These are phyloP conservation scores for Cutaneotrichosporon curvatum DNA, from an alignment of 1,284 basidiomycete species.

Conservation along the genomic window DNA sequence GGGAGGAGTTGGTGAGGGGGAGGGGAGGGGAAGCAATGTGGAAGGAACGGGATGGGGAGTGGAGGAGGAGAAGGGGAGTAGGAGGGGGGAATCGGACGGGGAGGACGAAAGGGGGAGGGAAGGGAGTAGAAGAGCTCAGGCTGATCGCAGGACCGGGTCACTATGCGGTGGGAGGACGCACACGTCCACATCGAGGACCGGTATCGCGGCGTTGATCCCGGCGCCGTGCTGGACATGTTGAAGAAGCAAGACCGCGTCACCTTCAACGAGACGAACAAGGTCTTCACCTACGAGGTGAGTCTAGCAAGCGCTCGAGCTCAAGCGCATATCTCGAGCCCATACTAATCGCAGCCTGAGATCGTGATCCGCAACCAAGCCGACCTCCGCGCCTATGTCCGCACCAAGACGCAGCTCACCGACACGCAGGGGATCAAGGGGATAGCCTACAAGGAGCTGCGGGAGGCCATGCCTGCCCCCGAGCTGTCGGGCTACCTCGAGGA, in stretches of 20 bases:
- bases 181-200: constrained; percentile 31
- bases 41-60: too few species aligned
- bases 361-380: constrained; percentile 28
- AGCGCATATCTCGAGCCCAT: too few species aligned
- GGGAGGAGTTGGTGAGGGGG: too few species aligned
- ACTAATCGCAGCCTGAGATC: constrained; percentile 31
- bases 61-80: too few species aligned
- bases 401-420: constrained; percentile 29
- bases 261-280: constrained; percentile 38
- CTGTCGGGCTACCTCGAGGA: constrained; percentile 20
- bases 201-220: constrained; percentile 25
- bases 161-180: constrained; percentile 30
- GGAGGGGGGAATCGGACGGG: too few species aligned
- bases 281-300: constrained; percentile 41
- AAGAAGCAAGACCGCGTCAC: constrained; percentile 37
- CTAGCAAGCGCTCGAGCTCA: too few species aligned
- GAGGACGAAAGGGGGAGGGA: neutral
- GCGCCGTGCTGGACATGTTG: constrained; percentile 31
- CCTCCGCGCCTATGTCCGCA: constrained; percentile 36
- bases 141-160: constrained; percentile 20
- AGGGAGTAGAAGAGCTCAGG: neutral
- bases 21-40: too few species aligned
- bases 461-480: constrained; percentile 27
- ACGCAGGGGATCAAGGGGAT: constrained; percentile 13
- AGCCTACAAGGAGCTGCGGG: constrained; percentile 27